These are phyloP conservation scores for Isatis lusitanica DNA, from an alignment of 441 rosid species.

Conservation along the genomic window DNA sequence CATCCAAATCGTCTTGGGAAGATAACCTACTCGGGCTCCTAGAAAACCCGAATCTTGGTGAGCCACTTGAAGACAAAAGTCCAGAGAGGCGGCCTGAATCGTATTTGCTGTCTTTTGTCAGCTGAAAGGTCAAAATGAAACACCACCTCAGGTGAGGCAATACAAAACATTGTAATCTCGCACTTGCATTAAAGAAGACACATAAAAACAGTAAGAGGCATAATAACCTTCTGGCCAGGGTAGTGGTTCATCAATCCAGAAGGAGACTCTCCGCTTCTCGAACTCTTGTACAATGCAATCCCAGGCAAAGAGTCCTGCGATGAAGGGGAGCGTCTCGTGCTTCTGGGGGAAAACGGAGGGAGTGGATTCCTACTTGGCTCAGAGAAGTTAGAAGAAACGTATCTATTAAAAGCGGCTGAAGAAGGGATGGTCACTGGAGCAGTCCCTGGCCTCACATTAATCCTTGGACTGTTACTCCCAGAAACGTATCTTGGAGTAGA, in stretches of 20 bases:
- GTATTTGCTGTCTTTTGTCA: constrained; percentile 62
- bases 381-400: constrained; percentile 68
- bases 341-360: constrained; percentile 83
- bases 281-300: constrained; percentile 57
- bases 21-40: constrained; percentile 85
- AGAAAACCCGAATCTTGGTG: constrained; percentile 77
- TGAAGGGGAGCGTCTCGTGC: constrained; percentile 63
- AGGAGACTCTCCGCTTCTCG: constrained; percentile 63
- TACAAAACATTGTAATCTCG: background rate
- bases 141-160: constrained; percentile 23
- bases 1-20: constrained; percentile 75
- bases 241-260: constrained; percentile 53
- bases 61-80: constrained; percentile 78
- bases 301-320: constrained; percentile 82
- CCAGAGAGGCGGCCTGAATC: constrained; percentile 90
- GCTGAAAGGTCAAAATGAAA: constrained; percentile 40
- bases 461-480: constrained; percentile 44
- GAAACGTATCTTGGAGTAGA: constrained; percentile 57
- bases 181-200: background rate
- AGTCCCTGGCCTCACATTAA: constrained; percentile 57
- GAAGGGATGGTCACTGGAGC: constrained; percentile 84
- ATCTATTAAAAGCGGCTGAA: constrained; percentile 52
- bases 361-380: constrained; percentile 77
- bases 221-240: constrained; percentile 66
- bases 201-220: background rate